Evolutionary conservation across 2,329 filamentous ascomycete genomes (phyloP).

Genomic region (Cadophora sp.): DNA sequence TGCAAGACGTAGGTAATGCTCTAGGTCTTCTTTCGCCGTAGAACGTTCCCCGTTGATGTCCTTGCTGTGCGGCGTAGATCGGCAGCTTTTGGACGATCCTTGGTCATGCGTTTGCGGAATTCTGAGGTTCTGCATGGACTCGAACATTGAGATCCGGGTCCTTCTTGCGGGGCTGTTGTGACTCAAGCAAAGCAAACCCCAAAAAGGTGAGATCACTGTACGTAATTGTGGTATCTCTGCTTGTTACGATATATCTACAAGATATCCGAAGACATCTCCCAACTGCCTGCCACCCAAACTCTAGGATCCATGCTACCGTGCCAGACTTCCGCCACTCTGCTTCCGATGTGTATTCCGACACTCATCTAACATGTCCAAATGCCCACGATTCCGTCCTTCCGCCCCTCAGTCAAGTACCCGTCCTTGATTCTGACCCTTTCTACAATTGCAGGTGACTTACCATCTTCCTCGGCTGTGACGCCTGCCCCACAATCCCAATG

Average conservation of each 20-base stretch:
- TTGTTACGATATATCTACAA: conserved; percentile 35
- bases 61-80: too few relatives aligned
- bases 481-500: conserved; percentile 98
- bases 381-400: conserved; percentile 85
- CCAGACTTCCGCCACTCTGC: background rate
- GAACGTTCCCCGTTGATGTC: too few relatives aligned
- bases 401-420: conserved; percentile 90
- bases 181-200: background rate
- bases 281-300: conserved; percentile 15
- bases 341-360: conserved; percentile 8
- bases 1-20: too few relatives aligned
- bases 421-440: conserved; percentile 91
- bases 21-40: too few relatives aligned
- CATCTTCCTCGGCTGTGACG: conserved; percentile 70
- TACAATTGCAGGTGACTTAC: conserved; percentile 70
- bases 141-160: background rate
- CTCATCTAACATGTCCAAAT: conserved; percentile 78
- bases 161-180: background rate
- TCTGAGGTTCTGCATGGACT: background rate
- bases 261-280: conserved; percentile 13
- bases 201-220: conserved; percentile 9
- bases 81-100: too few relatives aligned
- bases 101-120: background rate
- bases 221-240: conserved; percentile 26
- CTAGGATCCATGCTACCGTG: conserved; percentile 10